Percentiles rank a stretch among this genome's conserved stretches.
These are phyloP conservation scores for Spatholobus suberectus DNA, from an alignment of 306 rosid species.

Conservation along the genomic window DNA sequence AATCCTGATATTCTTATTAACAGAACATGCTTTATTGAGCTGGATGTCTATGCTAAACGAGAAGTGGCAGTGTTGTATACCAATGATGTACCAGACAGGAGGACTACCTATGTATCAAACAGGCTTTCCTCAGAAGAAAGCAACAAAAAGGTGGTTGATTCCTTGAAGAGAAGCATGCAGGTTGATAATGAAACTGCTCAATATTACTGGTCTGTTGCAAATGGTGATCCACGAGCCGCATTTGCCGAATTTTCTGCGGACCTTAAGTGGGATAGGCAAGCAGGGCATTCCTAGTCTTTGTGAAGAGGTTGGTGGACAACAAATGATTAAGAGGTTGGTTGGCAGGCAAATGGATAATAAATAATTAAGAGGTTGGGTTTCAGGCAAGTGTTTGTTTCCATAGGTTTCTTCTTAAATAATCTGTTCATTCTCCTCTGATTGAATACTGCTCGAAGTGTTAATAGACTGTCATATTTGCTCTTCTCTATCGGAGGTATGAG, in stretches of 20 bases:
- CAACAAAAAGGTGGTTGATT: conserved; percentile 73
- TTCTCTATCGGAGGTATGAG: neutral
- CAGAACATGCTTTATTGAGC: conserved; percentile 78
- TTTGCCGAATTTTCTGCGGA: conserved; percentile 80
- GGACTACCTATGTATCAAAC: conserved; percentile 25
- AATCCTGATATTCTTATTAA: conserved; percentile 62
- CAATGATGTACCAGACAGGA: conserved; percentile 60
- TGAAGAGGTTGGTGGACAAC: neutral
- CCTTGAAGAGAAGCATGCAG: conserved; percentile 87
- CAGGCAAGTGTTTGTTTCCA: conserved; percentile 24
- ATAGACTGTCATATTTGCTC: conserved; percentile 22
- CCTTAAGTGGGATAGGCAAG: conserved; percentile 78
- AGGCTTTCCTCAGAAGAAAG: conserved; percentile 58
- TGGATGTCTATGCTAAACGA: conserved; percentile 79
- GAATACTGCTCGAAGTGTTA: neutral
- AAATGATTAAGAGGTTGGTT: neutral
- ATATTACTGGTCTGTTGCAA: conserved; percentile 79
- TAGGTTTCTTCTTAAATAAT: conserved; percentile 22
- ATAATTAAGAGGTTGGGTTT: conserved; percentile 8
- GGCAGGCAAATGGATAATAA: neutral
- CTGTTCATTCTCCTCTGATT: conserved; percentile 24
- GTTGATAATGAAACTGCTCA: conserved; percentile 89
- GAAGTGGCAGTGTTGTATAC: conserved; percentile 90
- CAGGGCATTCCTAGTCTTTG: conserved; percentile 46
- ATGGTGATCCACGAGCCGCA: conserved; percentile 93